Evolutionary conservation across 1,284 basidiomycete species (phyloP).

Genomic region (Cryptococcus sp.): DNA sequence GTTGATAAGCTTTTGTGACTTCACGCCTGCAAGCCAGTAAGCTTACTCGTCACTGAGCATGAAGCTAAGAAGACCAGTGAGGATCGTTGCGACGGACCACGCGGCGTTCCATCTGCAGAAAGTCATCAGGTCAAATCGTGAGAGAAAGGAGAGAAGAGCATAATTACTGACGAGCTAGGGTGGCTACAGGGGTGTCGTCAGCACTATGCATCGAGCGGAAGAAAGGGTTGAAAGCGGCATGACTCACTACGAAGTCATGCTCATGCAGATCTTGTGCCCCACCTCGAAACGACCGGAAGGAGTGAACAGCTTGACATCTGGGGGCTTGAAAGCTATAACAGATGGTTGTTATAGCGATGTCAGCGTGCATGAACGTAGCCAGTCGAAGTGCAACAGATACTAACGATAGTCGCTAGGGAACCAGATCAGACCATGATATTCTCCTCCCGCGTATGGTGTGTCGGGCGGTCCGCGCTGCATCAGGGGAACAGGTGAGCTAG

Average conservation of each 20-base stretch:
- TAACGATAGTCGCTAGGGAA: constrained; percentile 88
- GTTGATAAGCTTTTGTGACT: background rate
- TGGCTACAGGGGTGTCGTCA: constrained; percentile 31
- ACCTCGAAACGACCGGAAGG: constrained; percentile 91
- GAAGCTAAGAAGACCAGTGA: constrained; percentile 92
- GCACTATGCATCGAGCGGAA: background rate
- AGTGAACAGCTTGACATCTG: constrained; percentile 97
- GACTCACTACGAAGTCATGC: constrained; percentile 89
- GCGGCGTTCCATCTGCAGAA: constrained; percentile 52
- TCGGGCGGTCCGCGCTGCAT: constrained; percentile 85
- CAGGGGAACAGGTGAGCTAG: constrained; percentile 4
- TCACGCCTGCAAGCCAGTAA: background rate
- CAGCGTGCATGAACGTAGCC: too few species aligned
- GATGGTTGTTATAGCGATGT: background rate
- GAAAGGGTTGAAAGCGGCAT: background rate
- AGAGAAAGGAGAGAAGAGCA: background rate
- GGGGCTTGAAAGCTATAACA: constrained; percentile 81
- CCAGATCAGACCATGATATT: constrained; percentile 74
- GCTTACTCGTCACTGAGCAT: constrained; percentile 84
- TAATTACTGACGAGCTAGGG: constrained; percentile 45
- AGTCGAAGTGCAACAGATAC: constrained; percentile 56
- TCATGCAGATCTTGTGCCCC: constrained; percentile 93
- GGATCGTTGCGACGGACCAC: constrained; percentile 60
- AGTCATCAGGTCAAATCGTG: background rate
- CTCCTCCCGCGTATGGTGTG: constrained; percentile 86